Conservation (phyloP, 129 eudicot species). For the Flaveria robusta region DNA sequence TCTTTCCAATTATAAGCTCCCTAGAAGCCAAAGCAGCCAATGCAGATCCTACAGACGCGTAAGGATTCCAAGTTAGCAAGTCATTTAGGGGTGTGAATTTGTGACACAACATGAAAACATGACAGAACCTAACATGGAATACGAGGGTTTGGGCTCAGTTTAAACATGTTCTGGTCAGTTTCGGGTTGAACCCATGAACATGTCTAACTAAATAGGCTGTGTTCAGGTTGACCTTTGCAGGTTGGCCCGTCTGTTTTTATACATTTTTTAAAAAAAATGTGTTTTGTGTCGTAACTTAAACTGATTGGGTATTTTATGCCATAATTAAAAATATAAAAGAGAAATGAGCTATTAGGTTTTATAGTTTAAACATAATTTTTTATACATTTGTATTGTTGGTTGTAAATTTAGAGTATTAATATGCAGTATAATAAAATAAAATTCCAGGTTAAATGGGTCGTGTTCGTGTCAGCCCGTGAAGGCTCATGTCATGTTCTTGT, state of each 20-base stretch:
- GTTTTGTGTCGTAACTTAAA: background rate
- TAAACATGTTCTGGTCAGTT: background rate
- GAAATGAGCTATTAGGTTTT: background rate
- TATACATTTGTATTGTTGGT: background rate
- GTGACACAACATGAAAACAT: background rate
- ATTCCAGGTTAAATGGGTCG: background rate
- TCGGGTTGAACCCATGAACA: background rate
- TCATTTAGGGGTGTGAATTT: background rate
- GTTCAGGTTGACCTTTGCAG: background rate
- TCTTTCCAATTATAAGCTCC: slow-evolving; percentile 54
- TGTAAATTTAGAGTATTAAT: background rate
- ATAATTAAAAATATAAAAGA: background rate
- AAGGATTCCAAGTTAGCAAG: slow-evolving; percentile 38
- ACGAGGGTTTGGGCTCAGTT: background rate
- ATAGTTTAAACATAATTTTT: background rate
- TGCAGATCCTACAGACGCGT: slow-evolving; percentile 72
- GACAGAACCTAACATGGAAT: background rate
- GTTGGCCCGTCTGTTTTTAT: background rate
- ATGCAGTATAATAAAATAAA: no score
- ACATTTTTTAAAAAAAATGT: background rate
- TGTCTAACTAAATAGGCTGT: background rate
- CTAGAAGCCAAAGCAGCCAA: slow-evolving; percentile 57
- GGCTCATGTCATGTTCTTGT: background rate
- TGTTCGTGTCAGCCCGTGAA: background rate
- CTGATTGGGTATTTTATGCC: background rate